Conservation (phyloP, 2,329 filamentous ascomycete species). For the Botrytis aclada region DNA sequence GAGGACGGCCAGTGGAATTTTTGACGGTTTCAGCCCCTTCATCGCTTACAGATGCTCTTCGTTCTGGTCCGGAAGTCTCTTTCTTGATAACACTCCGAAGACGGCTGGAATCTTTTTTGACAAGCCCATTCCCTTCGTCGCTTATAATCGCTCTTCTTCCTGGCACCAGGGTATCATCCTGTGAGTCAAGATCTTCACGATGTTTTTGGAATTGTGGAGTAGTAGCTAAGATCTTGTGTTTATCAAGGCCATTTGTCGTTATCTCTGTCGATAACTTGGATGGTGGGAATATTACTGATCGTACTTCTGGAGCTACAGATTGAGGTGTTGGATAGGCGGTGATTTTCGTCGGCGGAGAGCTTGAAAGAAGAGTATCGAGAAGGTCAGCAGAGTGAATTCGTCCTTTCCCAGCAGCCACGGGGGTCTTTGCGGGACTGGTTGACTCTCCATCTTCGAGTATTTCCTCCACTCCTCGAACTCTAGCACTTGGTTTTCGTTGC, state of each 20-base stretch:
- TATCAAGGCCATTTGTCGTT: not conserved
- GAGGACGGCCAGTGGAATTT: not conserved
- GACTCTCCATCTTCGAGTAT: slow-evolving; percentile 32
- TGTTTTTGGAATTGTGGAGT: not conserved
- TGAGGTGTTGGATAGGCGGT: not conserved
- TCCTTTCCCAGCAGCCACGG: not conserved
- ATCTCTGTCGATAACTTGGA: not conserved
- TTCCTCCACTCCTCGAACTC: slow-evolving; percentile 22
- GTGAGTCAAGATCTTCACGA: not conserved
- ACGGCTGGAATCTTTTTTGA: not conserved
- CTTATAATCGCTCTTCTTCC: not conserved
- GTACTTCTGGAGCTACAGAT: not conserved
- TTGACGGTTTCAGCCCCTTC: not conserved
- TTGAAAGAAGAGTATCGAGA: slow-evolving; percentile 27
- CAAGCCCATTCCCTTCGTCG: not conserved
- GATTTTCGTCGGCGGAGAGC: not conserved
- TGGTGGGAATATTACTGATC: not conserved
- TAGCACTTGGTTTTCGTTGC: slow-evolving; percentile 19
- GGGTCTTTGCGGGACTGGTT: not conserved
- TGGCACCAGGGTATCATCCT: not conserved
- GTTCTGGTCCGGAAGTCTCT: not conserved
- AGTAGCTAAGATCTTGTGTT: not conserved
- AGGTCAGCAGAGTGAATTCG: not conserved
- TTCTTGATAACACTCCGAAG: not conserved
- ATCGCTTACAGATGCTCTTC: slow-evolving; percentile 13